Evolutionary conservation across 148 eudicot species (phyloP).

Genomic region (Bassia scoparia): DNA sequence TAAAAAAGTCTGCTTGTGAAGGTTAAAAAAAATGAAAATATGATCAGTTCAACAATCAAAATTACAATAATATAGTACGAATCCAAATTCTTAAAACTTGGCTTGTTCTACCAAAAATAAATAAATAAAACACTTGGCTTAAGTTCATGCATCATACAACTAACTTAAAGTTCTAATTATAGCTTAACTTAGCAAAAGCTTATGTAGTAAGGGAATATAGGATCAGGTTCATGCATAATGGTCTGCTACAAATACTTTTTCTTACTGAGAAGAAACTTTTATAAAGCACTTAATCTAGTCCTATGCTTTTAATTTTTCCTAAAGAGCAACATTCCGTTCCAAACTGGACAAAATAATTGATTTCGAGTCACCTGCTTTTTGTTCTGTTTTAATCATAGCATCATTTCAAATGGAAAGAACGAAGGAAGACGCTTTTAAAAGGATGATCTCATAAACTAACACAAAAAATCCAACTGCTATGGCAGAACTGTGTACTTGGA

Average conservation of each 20-base stretch:
- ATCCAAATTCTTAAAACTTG: constrained; percentile 9
- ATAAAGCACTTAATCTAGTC: constrained; percentile 14
- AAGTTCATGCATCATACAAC: constrained; percentile 17
- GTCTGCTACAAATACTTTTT: constrained; percentile 19
- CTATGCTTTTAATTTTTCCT: constrained; percentile 19
- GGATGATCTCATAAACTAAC: constrained; percentile 7
- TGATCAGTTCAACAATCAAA: constrained; percentile 17
- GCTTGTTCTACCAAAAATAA: too few relatives aligned
- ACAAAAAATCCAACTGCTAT: constrained; percentile 26
- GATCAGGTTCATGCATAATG: constrained; percentile 12
- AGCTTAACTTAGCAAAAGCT: constrained; percentile 21
- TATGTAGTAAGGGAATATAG: constrained; percentile 7
- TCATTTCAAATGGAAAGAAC: constrained; percentile 4
- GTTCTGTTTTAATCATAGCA: constrained; percentile 28
- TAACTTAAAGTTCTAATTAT: constrained; percentile 19
- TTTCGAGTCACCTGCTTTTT: constrained; percentile 30
- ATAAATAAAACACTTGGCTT: constrained; percentile 11
- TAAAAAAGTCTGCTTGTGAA: constrained; percentile 13
- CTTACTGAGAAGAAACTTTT: constrained; percentile 11
- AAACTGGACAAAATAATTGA: constrained; percentile 21
- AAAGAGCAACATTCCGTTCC: constrained; percentile 18
- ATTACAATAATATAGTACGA: neutral
- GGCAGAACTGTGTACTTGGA: constrained; percentile 19
- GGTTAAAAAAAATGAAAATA: constrained; percentile 13
- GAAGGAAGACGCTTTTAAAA: constrained; percentile 12